phyloP scores from a whole-genome alignment of 2,329 filamentous ascomycete species.

The Elsinoe australis region DNA sequence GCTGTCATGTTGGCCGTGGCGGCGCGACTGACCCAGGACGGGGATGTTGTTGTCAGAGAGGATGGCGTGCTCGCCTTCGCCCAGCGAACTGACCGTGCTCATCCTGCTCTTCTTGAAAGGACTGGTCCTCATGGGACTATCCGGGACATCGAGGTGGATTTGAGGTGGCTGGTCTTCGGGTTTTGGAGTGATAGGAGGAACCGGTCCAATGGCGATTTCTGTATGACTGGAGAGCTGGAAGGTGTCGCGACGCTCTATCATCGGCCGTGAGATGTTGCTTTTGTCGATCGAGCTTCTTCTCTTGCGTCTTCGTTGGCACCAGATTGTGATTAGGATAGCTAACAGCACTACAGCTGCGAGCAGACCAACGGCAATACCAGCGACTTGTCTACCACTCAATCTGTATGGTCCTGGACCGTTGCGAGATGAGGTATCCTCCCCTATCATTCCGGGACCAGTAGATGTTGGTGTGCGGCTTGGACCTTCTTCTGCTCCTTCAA shows the following conservation, averaged over 20 bases:
- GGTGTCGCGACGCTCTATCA: conserved; percentile 28
- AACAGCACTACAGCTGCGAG: conserved; percentile 25
- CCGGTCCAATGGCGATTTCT: conserved; percentile 16
- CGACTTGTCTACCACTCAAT: conserved; percentile 23
- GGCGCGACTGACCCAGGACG: conserved; percentile 30
- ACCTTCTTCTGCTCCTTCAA: conserved; percentile 22
- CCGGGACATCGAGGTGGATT: conserved; percentile 31
- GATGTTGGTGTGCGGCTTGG: background rate
- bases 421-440: background rate
- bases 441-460: background rate
- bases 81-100: conserved; percentile 35
- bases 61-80: conserved; percentile 34
- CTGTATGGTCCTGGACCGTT: conserved; percentile 15
- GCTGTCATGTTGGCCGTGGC: conserved; percentile 36
- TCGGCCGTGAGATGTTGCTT: conserved; percentile 36
- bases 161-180: conserved; percentile 33
- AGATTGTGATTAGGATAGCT: conserved; percentile 24
- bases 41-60: conserved; percentile 34
- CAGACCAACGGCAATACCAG: conserved; percentile 30
- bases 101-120: conserved; percentile 28
- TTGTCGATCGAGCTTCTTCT: conserved; percentile 25
- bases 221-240: conserved; percentile 21
- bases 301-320: conserved; percentile 24
- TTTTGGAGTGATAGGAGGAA: conserved; percentile 6
- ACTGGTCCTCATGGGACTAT: conserved; percentile 22